phyloP scores from a whole-genome alignment of 139 green algal species.

The Chlorella sp. region DNA sequence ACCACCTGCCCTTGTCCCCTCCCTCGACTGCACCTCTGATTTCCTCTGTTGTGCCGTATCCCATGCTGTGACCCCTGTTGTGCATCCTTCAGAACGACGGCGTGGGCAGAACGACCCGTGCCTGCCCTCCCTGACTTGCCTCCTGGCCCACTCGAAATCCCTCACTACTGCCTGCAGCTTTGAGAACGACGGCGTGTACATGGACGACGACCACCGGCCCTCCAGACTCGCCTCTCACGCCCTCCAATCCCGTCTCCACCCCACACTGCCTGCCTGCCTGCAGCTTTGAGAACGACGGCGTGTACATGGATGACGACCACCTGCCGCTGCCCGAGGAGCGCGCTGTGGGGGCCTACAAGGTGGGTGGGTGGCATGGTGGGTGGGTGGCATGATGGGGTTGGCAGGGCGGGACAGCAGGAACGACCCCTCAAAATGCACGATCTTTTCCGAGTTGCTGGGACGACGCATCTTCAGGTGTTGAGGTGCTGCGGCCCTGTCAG shows the following conservation, averaged over 20 bases:
- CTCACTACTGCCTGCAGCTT: too few species aligned
- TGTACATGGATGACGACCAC: constrained; percentile 39
- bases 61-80: background rate
- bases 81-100: constrained; percentile 30
- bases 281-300: constrained; percentile 32
- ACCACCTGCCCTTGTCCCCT: constrained; percentile 41
- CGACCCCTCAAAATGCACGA: too few species aligned
- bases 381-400: background rate
- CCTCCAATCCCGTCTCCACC: background rate
- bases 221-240: background rate
- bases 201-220: constrained; percentile 39
- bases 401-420: too few species aligned
- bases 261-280: background rate
- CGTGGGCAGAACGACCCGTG: background rate
- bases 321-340: constrained; percentile 42
- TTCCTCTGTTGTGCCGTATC: background rate
- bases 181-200: constrained; percentile 35
- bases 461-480: too few species aligned
- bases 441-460: too few species aligned
- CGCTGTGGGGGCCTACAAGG: background rate
- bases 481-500: too few species aligned
- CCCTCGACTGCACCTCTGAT: background rate
- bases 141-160: too few species aligned
- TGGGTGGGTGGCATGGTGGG: background rate
- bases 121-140: background rate